Conservation (phyloP, 2,329 filamentous ascomycete species). For the Nothopassalora personata region DNA sequence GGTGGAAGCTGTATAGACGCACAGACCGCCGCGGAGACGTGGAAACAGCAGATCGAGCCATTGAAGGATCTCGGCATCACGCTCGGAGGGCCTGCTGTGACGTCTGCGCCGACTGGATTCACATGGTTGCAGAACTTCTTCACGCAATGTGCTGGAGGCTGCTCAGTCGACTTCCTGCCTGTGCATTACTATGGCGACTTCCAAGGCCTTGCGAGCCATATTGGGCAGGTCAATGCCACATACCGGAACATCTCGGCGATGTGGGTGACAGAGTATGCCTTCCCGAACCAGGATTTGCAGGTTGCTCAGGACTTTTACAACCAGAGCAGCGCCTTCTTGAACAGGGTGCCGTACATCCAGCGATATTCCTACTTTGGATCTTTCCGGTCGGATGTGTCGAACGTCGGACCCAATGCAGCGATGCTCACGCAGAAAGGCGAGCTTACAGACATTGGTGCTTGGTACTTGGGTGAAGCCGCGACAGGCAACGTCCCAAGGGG, state of each 20-base stretch:
- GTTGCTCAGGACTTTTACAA: conserved; percentile 65
- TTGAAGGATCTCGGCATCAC: conserved; percentile 58
- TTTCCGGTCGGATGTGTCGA: conserved; percentile 61
- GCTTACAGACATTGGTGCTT: conserved; percentile 69
- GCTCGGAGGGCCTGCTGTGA: conserved; percentile 66
- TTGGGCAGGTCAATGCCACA: conserved; percentile 54
- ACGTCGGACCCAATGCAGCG: conserved; percentile 66
- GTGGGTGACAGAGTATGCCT: conserved; percentile 76
- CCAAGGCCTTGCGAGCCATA: conserved; percentile 60
- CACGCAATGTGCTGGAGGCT: conserved; percentile 49
- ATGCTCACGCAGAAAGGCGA: conserved; percentile 64
- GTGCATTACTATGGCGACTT: conserved; percentile 60
- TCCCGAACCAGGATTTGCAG: conserved; percentile 49
- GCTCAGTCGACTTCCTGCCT: conserved; percentile 47
- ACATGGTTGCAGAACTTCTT: conserved; percentile 65
- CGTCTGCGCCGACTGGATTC: conserved; percentile 55
- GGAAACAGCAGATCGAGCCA: conserved; percentile 67
- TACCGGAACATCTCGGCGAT: conserved; percentile 42
- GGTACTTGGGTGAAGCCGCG: conserved; percentile 61
- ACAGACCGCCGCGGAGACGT: conserved; percentile 58
- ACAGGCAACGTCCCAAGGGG: conserved; percentile 36
- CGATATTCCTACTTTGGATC: conserved; percentile 72
- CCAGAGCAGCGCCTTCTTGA: conserved; percentile 59
- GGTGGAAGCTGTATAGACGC: conserved; percentile 62
- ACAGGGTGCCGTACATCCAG: conserved; percentile 56